phyloP scores from a whole-genome alignment of 345 rosid genomes.

The Passiflora organensis region DNA sequence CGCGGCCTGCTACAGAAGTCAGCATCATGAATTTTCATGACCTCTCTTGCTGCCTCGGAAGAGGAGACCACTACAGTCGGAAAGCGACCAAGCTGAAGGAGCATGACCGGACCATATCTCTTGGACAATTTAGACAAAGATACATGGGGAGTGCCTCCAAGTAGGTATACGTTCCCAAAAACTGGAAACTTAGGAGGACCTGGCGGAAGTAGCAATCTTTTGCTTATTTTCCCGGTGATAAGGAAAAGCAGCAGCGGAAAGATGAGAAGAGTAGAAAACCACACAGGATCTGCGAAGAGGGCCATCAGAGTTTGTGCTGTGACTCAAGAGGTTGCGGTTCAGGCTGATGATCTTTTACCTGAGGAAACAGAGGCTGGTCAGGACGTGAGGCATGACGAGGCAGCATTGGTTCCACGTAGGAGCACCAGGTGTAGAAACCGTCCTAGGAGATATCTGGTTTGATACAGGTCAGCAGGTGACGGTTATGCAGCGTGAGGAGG shows the following conservation, averaged over 20 bases:
- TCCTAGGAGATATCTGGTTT: too few species aligned
- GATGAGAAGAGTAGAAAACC: background rate
- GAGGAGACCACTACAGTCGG: slow-evolving; percentile 2
- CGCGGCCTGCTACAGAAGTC: slow-evolving; percentile 9
- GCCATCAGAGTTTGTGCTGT: background rate
- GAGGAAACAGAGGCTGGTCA: too few species aligned
- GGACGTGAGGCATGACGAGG: too few species aligned
- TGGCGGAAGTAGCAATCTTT: slow-evolving; percentile 7
- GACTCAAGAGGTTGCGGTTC: too few species aligned
- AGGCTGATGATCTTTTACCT: too few species aligned
- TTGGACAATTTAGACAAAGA: slow-evolving; percentile 9
- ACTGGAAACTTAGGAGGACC: slow-evolving; percentile 17
- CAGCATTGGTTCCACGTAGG: too few species aligned
- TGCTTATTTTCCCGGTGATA: background rate
- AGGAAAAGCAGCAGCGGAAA: background rate
- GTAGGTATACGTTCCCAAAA: slow-evolving; percentile 17
- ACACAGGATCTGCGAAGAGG: too few species aligned
- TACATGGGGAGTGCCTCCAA: slow-evolving; percentile 1
- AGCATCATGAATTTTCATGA: slow-evolving; percentile 3
- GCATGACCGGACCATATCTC: slow-evolving; percentile 19
- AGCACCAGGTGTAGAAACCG: too few species aligned
- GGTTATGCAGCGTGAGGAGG: too few species aligned
- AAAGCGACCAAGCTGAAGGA: slow-evolving; percentile 1
- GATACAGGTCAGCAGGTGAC: too few species aligned
- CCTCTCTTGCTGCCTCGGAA: slow-evolving; percentile 8